A percentile compares a stretch with the other conserved stretches of the same genome.
phyloP scores from a whole-genome alignment of 1,284 basidiomycete species.

The Cryptococcus wingfieldii region DNA sequence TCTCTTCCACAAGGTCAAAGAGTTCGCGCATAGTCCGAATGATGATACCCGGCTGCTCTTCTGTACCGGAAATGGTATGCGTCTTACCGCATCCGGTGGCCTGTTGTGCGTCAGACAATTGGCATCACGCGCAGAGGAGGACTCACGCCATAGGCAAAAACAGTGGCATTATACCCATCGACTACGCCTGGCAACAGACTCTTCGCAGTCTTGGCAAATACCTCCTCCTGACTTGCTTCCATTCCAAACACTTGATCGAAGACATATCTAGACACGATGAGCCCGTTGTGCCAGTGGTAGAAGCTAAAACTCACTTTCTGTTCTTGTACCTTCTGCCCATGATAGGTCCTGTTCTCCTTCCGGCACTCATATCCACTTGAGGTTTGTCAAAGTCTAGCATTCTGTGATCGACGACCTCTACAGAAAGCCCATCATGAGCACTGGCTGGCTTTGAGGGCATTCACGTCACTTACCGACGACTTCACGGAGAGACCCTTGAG shows the following conservation, averaged over 20 bases:
- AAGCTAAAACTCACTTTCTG: slow-evolving; percentile 50
- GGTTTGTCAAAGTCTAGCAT: slow-evolving; percentile 89
- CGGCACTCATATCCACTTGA: slow-evolving; percentile 59
- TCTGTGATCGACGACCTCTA: slow-evolving; percentile 52
- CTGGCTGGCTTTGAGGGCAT: not conserved
- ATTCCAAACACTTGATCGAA: slow-evolving; percentile 87
- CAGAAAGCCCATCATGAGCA: not conserved
- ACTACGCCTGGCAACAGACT: slow-evolving; percentile 76
- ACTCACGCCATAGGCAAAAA: slow-evolving; percentile 94
- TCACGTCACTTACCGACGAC: slow-evolving; percentile 43
- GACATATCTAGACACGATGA: slow-evolving; percentile 63
- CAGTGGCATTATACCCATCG: slow-evolving; percentile 93
- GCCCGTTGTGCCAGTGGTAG: not conserved
- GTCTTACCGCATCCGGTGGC: slow-evolving; percentile 98
- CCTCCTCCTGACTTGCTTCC: slow-evolving; percentile 72
- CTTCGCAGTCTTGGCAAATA: slow-evolving; percentile 78
- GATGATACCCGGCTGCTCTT: slow-evolving; percentile 81
- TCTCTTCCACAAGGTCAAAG: slow-evolving; percentile 81
- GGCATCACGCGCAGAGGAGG: not conserved
- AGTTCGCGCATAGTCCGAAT: slow-evolving; percentile 95
- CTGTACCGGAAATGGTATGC: slow-evolving; percentile 90
- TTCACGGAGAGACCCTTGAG: slow-evolving; percentile 39
- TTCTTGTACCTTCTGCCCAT: slow-evolving; percentile 85
- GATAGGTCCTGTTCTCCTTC: slow-evolving; percentile 57
- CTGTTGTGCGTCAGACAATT: slow-evolving; percentile 50